Percentiles rank a stretch among this genome's conserved stretches.
These are phyloP conservation scores for Lathyrus tuberosus DNA, from an alignment of 306 rosid genomes.

Conservation along the genomic window DNA sequence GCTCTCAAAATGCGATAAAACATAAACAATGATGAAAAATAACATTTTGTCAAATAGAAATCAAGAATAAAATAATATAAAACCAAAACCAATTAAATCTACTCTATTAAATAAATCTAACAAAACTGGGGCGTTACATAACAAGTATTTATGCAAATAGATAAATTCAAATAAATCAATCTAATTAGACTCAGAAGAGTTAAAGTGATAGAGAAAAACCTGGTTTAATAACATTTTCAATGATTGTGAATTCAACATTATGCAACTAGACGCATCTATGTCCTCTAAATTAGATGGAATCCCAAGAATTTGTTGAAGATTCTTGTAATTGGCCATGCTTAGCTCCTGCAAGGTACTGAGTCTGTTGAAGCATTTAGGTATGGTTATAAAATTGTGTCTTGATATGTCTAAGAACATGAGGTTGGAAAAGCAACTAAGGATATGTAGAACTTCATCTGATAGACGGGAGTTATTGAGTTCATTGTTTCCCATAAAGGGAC, in stretches of 20 bases:
- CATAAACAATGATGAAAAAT: too few species aligned
- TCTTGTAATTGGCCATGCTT: slow-evolving; percentile 35
- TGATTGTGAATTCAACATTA: too few species aligned
- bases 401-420: slow-evolving; percentile 32
- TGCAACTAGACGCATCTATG: slow-evolving; percentile 41
- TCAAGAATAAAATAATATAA: too few species aligned
- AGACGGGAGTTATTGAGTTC: slow-evolving; percentile 33
- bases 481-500: slow-evolving; percentile 30
- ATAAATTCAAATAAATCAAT: background rate
- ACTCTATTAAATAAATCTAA: too few species aligned
- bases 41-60: too few species aligned
- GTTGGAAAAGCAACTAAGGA: slow-evolving; percentile 20
- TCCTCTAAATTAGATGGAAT: slow-evolving; percentile 39
- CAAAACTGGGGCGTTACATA: too few species aligned
- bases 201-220: slow-evolving; percentile 29
- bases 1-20: too few species aligned
- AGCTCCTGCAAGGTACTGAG: slow-evolving; percentile 34
- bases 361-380: slow-evolving; percentile 36
- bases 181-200: background rate
- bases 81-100: too few species aligned
- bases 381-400: slow-evolving; percentile 33
- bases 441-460: slow-evolving; percentile 32
- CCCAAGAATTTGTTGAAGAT: slow-evolving; percentile 37
- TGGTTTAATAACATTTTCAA: slow-evolving; percentile 35
- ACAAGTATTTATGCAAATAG: background rate